phyloP scores from a whole-genome alignment of 306 rosid species.

The Alnus rubra region DNA sequence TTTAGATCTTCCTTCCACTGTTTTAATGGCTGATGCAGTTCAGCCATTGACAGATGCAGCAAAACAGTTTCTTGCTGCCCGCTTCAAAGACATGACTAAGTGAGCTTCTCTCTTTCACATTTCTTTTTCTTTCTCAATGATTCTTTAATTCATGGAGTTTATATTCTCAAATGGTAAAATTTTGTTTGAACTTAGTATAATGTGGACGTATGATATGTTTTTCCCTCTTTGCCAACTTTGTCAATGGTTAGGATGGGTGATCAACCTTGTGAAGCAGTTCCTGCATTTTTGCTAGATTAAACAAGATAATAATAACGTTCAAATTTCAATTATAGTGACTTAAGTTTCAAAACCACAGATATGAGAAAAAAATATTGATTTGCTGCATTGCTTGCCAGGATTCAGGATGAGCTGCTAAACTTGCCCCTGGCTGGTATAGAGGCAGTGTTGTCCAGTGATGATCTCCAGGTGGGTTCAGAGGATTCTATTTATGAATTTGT shows the following conservation, averaged over 20 bases:
- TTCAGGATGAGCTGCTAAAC: slow-evolving; percentile 42
- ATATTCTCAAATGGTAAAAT: background rate
- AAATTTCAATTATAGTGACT: background rate
- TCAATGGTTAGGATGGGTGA: background rate
- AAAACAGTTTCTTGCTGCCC: slow-evolving; percentile 43
- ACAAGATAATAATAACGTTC: background rate
- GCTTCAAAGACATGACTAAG: slow-evolving; percentile 48
- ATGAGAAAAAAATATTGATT: background rate
- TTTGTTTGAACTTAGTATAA: background rate
- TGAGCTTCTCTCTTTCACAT: slow-evolving; percentile 24
- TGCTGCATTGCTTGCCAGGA: slow-evolving; percentile 26
- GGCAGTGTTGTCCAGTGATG: slow-evolving; percentile 47
- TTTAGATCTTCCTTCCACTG: slow-evolving; percentile 50
- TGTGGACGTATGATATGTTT: background rate
- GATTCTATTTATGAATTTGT: slow-evolving; percentile 46
- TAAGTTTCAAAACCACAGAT: background rate
- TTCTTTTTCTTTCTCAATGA: background rate
- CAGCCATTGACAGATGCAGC: slow-evolving; percentile 53
- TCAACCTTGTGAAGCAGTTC: background rate
- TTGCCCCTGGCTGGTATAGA: slow-evolving; percentile 57
- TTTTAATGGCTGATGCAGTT: slow-evolving; percentile 48
- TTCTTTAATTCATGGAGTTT: background rate
- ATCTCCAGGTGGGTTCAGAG: slow-evolving; percentile 49
- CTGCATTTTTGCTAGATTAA: background rate
- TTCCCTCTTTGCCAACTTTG: background rate